Evolutionary conservation across 2,329 filamentous ascomycete species (phyloP).

Genomic region (Penicillium freii): DNA sequence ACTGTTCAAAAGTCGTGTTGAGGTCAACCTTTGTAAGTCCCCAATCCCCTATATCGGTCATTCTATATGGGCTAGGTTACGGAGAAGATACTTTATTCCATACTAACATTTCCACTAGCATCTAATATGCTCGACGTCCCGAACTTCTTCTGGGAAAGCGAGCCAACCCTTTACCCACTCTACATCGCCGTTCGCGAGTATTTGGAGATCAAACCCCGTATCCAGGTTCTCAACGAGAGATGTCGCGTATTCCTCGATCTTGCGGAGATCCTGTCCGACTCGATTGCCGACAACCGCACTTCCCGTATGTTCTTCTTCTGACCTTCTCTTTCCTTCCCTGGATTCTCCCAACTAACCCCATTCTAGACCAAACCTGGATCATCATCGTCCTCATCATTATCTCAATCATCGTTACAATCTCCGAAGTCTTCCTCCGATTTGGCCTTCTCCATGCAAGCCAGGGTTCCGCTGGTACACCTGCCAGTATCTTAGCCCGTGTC

Average conservation of each 20-base stretch:
- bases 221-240: constrained; percentile 94
- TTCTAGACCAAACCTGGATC: constrained; percentile 82
- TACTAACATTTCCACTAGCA: constrained; percentile 52
- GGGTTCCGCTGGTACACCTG: constrained; percentile 15
- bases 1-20: constrained; percentile 89
- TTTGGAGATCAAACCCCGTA: constrained; percentile 92
- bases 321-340: background rate
- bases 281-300: constrained; percentile 92
- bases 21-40: constrained; percentile 90
- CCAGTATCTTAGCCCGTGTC: constrained; percentile 18
- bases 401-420: constrained; percentile 85
- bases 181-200: constrained; percentile 96
- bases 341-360: background rate
- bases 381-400: constrained; percentile 91
- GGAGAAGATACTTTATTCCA: background rate
- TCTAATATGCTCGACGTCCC: constrained; percentile 95
- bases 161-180: constrained; percentile 89
- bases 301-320: constrained; percentile 53
- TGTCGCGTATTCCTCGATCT: constrained; percentile 96
- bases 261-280: constrained; percentile 90
- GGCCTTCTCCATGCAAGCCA: constrained; percentile 58
- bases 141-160: constrained; percentile 82
- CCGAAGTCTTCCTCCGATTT: constrained; percentile 85
- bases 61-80: background rate
- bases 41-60: background rate